These are phyloP conservation scores for Bruguiera gymnorhiza DNA, from an alignment of 345 rosid species.

Conservation along the genomic window DNA sequence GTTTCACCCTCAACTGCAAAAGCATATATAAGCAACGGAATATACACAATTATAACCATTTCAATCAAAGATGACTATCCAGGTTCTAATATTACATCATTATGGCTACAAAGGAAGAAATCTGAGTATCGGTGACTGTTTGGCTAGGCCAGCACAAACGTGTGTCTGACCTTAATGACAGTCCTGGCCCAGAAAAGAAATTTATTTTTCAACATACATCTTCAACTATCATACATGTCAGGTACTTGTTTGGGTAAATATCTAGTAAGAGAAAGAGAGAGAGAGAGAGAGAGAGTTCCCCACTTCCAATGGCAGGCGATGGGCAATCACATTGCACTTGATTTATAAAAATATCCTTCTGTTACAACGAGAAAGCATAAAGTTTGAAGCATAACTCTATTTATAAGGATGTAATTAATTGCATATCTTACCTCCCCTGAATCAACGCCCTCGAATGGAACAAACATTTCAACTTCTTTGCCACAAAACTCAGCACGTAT, in stretches of 20 bases:
- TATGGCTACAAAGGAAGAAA: neutral
- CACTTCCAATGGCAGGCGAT: too few species aligned
- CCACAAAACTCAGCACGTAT: slow-evolving; percentile 75
- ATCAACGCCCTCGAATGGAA: slow-evolving; percentile 82
- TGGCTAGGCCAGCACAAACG: neutral
- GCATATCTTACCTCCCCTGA: slow-evolving; percentile 63
- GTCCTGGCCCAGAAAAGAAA: neutral
- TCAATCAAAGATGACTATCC: neutral
- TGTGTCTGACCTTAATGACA: neutral
- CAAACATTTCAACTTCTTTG: slow-evolving; percentile 74
- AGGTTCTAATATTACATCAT: slow-evolving; percentile 6
- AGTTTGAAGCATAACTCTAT: too few species aligned
- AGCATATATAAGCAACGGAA: slow-evolving; percentile 4
- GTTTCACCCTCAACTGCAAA: slow-evolving; percentile 68
- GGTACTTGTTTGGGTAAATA: too few species aligned
- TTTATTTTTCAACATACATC: neutral
- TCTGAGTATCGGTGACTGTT: neutral
- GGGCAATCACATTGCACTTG: too few species aligned
- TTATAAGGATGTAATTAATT: too few species aligned
- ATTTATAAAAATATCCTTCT: too few species aligned
- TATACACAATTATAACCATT: neutral
- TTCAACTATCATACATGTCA: neutral
- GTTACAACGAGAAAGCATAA: too few species aligned
- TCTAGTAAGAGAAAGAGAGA: too few species aligned
- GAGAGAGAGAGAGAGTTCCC: too few species aligned